Percentiles rank a stretch among this genome's conserved stretches.
These are phyloP conservation scores for Diaporthe citri DNA, from an alignment of 2,329 filamentous ascomycete species.

Conservation along the genomic window DNA sequence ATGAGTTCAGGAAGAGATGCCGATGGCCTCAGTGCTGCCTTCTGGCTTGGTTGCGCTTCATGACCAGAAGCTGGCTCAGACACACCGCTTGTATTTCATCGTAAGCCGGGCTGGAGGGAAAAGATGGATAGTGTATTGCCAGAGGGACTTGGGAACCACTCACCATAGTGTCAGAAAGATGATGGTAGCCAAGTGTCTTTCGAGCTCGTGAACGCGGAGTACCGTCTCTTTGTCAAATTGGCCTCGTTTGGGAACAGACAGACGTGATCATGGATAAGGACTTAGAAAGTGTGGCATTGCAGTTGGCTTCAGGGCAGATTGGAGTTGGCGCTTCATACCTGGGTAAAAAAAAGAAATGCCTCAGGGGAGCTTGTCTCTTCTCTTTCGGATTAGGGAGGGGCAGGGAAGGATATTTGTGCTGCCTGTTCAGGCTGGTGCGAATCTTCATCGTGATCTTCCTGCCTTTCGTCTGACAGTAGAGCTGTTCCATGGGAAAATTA, in stretches of 20 bases:
- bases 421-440: neutral
- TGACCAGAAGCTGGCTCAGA: neutral
- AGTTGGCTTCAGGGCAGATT: neutral
- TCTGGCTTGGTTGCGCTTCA: neutral
- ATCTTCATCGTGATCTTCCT: accelerated
- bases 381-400: neutral
- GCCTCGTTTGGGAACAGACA: neutral
- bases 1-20: neutral
- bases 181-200: neutral
- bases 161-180: neutral
- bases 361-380: neutral
- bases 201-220: neutral
- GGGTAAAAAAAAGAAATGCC: neutral
- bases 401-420: neutral
- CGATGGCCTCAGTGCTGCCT: neutral
- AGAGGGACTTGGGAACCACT: neutral
- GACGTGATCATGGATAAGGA: neutral
- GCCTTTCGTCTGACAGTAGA: neutral
- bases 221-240: neutral
- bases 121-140: too few relatives aligned
- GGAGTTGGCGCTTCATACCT: neutral
- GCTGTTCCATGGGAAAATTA: neutral
- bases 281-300: neutral
- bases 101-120: neutral
- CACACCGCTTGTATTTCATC: neutral